Conservation (phyloP, 2,329 filamentous ascomycete genomes). For the Colletotrichum sublineola region DNA sequence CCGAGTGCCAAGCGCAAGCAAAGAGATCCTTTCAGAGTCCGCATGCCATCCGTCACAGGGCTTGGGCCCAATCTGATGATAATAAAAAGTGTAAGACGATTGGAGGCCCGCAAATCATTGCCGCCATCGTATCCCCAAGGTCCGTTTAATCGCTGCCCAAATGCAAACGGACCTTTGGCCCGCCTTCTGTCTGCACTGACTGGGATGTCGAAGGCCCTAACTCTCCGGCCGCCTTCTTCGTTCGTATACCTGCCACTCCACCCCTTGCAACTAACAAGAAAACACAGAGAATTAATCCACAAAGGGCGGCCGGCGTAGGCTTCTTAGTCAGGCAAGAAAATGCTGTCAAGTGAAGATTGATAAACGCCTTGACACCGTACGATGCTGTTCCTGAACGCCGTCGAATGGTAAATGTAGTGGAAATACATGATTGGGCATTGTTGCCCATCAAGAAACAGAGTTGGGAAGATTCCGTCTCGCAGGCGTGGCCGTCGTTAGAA, state of each 20-base stretch:
- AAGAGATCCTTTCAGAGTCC: constrained; percentile 23
- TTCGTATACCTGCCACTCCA: constrained; percentile 28
- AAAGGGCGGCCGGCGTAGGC: constrained; percentile 45
- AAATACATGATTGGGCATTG: constrained; percentile 62
- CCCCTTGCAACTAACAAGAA: constrained; percentile 38
- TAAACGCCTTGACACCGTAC: constrained; percentile 70
- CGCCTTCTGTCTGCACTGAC: constrained; percentile 35
- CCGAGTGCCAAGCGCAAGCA: constrained; percentile 10
- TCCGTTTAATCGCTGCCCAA: constrained; percentile 35
- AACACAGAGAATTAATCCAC: constrained; percentile 50
- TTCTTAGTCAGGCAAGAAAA: constrained; percentile 33
- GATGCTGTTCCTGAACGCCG: constrained; percentile 70
- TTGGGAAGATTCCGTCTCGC: constrained; percentile 47
- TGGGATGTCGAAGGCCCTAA: constrained; percentile 22
- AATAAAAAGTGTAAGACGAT: constrained; percentile 32
- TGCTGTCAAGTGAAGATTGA: constrained; percentile 48
- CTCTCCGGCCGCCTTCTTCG: constrained; percentile 7
- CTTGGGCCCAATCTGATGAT: constrained; percentile 28
- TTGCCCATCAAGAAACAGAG: constrained; percentile 49
- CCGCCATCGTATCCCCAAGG: constrained; percentile 35
- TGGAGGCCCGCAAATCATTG: constrained; percentile 30
- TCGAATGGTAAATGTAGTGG: constrained; percentile 61
- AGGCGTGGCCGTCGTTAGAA: constrained; percentile 76
- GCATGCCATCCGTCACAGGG: constrained; percentile 25
- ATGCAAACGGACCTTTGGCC: constrained; percentile 34